Percentiles rank a stretch among this genome's conserved stretches.
Conservation (phyloP, 2,329 filamentous ascomycete species). For the Penicillium sclerotigenum region DNA sequence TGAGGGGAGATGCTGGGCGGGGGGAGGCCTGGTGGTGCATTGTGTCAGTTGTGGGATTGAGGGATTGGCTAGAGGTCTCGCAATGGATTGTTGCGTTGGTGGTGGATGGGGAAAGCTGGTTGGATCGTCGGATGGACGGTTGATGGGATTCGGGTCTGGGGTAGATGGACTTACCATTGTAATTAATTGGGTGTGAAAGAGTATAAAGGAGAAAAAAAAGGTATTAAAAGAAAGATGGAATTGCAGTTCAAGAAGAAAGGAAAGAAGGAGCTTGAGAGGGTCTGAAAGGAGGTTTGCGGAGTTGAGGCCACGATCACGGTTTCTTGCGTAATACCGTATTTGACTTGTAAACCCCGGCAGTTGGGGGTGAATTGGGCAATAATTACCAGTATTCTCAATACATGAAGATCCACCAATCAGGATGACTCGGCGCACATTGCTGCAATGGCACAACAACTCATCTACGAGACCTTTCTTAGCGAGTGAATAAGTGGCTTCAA, state of each 20-base stretch:
- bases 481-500: background rate
- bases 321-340: conserved; percentile 24
- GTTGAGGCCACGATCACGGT: conserved; percentile 31
- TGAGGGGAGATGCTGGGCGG: conserved; percentile 44
- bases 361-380: background rate
- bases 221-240: conserved; percentile 5
- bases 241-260: conserved; percentile 7
- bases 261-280: conserved; percentile 9
- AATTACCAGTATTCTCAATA: conserved; percentile 13
- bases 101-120: conserved; percentile 3
- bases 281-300: conserved; percentile 22
- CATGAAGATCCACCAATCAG: conserved; percentile 8
- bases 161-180: conserved; percentile 22
- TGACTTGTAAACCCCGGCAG: conserved; percentile 3
- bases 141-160: background rate
- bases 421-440: background rate
- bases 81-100: conserved; percentile 1
- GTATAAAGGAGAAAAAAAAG: background rate
- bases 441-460: background rate
- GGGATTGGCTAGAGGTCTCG: conserved; percentile 4
- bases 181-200: conserved; percentile 12
- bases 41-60: conserved; percentile 3
- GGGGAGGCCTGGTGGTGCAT: conserved; percentile 33
- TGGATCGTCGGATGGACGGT: background rate
- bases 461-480: background rate